Evolutionary conservation across 1,139 yeast genomes (phyloP).

Genomic region (Geotrichum aggregatum): DNA sequence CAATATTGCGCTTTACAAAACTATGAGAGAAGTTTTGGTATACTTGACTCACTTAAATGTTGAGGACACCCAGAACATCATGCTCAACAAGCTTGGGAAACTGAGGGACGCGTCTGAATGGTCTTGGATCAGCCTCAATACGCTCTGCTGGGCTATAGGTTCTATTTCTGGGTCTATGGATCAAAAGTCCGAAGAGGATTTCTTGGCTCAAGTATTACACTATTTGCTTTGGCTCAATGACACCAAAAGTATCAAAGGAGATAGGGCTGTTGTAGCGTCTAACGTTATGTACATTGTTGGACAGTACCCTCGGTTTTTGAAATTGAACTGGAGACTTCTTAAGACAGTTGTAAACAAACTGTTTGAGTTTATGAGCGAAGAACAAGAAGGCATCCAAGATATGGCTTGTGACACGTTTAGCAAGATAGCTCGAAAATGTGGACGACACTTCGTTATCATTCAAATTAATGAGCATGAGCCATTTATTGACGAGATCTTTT

Average conservation of each 20-base stretch:
- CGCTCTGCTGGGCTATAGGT: constrained; percentile 99
- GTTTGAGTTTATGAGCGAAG: constrained; percentile 98
- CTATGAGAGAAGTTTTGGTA: constrained; percentile 92
- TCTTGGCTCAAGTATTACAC: constrained; percentile 83
- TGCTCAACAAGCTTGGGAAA: constrained; percentile 84
- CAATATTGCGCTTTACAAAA: constrained; percentile 89
- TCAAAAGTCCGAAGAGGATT: constrained; percentile 94
- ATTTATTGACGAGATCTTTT: constrained; percentile 83
- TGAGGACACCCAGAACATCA: constrained; percentile 85
- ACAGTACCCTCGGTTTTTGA: constrained; percentile 93
- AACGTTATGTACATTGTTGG: constrained; percentile 99
- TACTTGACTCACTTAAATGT: constrained; percentile 94
- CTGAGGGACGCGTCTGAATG: constrained; percentile 96
- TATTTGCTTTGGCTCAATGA: constrained; percentile 87
- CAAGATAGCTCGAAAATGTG: constrained; percentile 91
- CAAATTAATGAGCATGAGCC: constrained; percentile 90
- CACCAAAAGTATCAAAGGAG: constrained; percentile 96
- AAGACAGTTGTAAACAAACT: constrained; percentile 93
- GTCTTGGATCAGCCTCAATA: constrained; percentile 98
- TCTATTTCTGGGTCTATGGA: constrained; percentile 98
- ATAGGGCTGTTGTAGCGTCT: constrained; percentile 97
- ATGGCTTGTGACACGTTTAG: constrained; percentile 99
- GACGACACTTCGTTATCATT: constrained; percentile 85
- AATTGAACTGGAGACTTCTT: constrained; percentile 96
- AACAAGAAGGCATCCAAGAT: constrained; percentile 98